Evolutionary conservation across 352 stramenopile genomes (phyloP), one percentile per base, ranked within the genome.

Genomic region (Pythium utonaiense): DNA sequence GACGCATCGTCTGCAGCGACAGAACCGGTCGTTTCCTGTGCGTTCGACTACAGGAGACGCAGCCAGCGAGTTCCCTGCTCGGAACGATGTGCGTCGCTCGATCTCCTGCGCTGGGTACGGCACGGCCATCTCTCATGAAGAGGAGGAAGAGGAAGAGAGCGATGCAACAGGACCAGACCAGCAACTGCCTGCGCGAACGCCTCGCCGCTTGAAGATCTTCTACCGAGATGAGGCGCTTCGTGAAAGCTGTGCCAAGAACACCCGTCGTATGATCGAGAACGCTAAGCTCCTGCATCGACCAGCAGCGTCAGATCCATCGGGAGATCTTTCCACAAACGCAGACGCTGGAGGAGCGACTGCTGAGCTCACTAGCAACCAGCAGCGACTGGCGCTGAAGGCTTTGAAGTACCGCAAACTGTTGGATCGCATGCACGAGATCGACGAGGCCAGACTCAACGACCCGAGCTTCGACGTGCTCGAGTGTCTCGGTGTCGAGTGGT

Each of bases 391-490:
- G n/a, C 41, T 74, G 24, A 73, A 74, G 45, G 63, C 60, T 19
- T 57, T 77, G 47, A 71, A 71, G 57, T 75, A 73, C 52, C 70
- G 70, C 42, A 73, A 69, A 21, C 53, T 77, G 10, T 53, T 73
- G 2, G 52, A 56, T n/a, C 57, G 55, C n/a, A 57, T 65, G 42
- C 60, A 44, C 24, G 57, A 59, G 21, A 69, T 77, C 55, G 67
- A 75, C 57, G 67, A 69, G 17, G 51, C 53, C 30, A 53, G 45
- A 4, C 48, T 75, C 30, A 44, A 58, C 6, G 67, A 77, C 57
- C 70, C 70, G 31, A 70, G 50, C 44, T 75, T 78, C 42, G 70
- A 78, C 48, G 67, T 78, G 27, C 44, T 73, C 14, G 63, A 62
- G 49, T 72, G 66, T 21, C 48, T 78, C 3, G 62, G 62, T 16